Evolutionary conservation across 2,329 filamentous ascomycete species (phyloP), one percentile per base, ranked within the genome.

Genomic region (Colletotrichum spinosum): DNA sequence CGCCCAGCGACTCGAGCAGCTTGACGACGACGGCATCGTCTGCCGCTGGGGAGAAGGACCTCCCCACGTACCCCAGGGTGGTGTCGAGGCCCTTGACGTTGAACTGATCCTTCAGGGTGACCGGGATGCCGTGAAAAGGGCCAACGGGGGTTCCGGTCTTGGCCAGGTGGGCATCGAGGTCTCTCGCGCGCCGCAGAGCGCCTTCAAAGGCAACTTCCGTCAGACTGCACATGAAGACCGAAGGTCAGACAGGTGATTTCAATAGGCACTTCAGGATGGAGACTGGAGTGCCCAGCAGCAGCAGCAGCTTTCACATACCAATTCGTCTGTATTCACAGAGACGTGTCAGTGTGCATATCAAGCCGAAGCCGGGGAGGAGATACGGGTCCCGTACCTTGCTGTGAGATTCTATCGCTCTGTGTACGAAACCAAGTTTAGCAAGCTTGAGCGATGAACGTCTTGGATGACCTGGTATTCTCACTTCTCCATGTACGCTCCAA

Each of bases 61-160:
- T 79, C 37, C 78, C 80, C 6, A 10, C 85, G 78, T 62, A 89
- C 86, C 2, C 88, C 86, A 2, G 83, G 0, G 81, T 82, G 5
- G 80, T 81, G 51, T 81, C 81, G 15, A 81, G 80, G 4, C 84
- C 82, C 0, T 75, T 73, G n/a, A 88, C 73, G 37, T 87, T 83
- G 75, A 90, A 86, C 61, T 87, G 86, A 70, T 89, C 86, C 69
- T 90, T 90, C 62, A 90, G 78, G 1, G 85, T 75, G 25, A 77
- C 52, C 2, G 76, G 76, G 3, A 77, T 75, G 10, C 88, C 88
- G 74, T 90, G 87, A 4, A 90, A 78, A 8, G 87, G 87, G 0
- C 88, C 88, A 10, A 84, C 70, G 0, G 82, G 74, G 64, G 75
- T 72, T 3, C 80, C 79, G 17, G 70, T 65, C 7, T 71, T 68